Conservation (phyloP, 257 asterid species). For the Ophiorrhiza pumila region DNA sequence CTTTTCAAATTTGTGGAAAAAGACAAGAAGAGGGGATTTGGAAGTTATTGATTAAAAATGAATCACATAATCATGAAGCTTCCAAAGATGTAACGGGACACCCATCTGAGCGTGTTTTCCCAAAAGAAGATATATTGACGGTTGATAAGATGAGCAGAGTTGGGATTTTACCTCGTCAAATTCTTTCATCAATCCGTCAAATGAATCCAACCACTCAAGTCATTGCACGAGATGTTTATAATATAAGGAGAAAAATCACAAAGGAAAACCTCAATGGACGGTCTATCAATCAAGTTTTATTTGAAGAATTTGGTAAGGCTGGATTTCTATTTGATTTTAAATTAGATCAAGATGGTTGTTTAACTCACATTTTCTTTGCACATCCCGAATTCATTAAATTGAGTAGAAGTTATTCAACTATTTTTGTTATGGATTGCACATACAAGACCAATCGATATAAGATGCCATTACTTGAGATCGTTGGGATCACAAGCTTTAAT, state of each 20-base stretch:
- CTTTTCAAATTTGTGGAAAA: background rate
- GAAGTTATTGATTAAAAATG: background rate
- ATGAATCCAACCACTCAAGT: too few species aligned
- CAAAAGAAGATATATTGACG: background rate
- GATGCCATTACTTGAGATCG: background rate
- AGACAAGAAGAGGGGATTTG: background rate
- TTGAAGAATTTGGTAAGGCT: constrained; percentile 6
- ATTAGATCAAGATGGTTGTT: background rate
- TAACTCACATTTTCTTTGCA: background rate
- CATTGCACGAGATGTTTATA: background rate
- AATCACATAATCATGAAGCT: background rate
- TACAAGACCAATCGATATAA: constrained; percentile 6
- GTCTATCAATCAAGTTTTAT: background rate
- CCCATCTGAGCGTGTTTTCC: background rate
- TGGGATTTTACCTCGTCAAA: background rate
- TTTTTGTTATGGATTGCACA: constrained; percentile 1
- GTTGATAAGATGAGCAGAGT: background rate
- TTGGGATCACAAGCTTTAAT: constrained; percentile 8
- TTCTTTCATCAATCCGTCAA: too few species aligned
- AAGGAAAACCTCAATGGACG: background rate
- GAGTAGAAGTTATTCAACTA: constrained; percentile 1
- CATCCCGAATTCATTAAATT: background rate
- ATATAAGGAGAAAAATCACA: background rate
- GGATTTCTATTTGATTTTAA: background rate
- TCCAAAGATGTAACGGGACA: background rate